Evolutionary conservation across 495 filamentous ascomycete species (phyloP).

Genomic region (Cairneyella variabilis): DNA sequence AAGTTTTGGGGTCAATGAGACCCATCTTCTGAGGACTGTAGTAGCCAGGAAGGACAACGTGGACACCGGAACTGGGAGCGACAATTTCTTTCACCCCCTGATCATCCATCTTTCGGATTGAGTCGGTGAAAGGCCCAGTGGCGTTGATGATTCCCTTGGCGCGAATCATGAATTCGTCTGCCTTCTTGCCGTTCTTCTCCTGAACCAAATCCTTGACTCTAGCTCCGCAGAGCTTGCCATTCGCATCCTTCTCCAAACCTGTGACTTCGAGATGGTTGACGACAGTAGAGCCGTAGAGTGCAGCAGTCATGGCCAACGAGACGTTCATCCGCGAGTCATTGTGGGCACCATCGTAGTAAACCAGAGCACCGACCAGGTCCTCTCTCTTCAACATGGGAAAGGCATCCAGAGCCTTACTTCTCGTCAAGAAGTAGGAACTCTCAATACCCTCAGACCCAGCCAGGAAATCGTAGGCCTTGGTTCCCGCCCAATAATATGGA

Average conservation of each 20-base stretch:
- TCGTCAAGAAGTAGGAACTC: slow-evolving; percentile 93
- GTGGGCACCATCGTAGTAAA: slow-evolving; percentile 98
- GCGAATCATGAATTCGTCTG: slow-evolving; percentile 66
- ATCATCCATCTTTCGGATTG: slow-evolving; percentile 85
- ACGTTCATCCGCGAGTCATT: slow-evolving; percentile 99
- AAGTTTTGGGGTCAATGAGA: slow-evolving; percentile 89
- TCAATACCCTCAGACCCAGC: slow-evolving; percentile 96
- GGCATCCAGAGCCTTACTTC: slow-evolving; percentile 88
- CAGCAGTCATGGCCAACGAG: slow-evolving; percentile 91
- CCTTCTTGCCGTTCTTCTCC: slow-evolving; percentile 43
- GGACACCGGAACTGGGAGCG: slow-evolving; percentile 88
- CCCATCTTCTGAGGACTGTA: slow-evolving; percentile 96
- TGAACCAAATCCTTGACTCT: slow-evolving; percentile 69
- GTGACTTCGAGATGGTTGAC: slow-evolving; percentile 93
- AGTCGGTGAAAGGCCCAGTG: slow-evolving; percentile 93
- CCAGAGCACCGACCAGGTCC: slow-evolving; percentile 82
- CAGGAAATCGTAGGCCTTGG: slow-evolving; percentile 91
- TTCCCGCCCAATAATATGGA: slow-evolving; percentile 96
- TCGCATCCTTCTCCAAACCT: slow-evolving; percentile 71
- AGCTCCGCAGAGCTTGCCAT: slow-evolving; percentile 78
- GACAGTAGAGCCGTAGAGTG: slow-evolving; percentile 87
- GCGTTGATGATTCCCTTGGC: slow-evolving; percentile 96
- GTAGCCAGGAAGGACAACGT: slow-evolving; percentile 93
- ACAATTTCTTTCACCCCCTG: slow-evolving; percentile 78
- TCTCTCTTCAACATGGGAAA: slow-evolving; percentile 97